Evolutionary conservation across 2,329 filamentous ascomycete genomes (phyloP).

Genomic region (Apiospora rasikravindrae): DNA sequence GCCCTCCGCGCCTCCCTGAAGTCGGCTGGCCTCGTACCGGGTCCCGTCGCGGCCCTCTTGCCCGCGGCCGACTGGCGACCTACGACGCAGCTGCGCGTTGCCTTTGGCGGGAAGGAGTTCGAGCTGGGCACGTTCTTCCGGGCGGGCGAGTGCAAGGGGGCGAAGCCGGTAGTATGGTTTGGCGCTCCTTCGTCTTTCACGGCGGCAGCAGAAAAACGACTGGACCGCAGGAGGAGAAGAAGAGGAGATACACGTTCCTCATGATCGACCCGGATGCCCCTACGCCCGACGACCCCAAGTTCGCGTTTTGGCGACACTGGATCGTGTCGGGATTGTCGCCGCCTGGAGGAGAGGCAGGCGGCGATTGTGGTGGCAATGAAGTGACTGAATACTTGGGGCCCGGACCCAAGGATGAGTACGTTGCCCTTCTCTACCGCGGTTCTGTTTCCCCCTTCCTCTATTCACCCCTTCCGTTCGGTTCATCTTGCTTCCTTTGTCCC

Average conservation of each 20-base stretch:
- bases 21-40: neutral
- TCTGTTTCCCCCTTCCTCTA: no score
- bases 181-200: neutral
- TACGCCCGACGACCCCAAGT: constrained; percentile 59
- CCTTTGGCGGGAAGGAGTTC: constrained; percentile 41
- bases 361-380: constrained; percentile 32
- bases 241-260: constrained; percentile 52
- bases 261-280: constrained; percentile 61
- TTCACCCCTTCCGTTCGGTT: neutral
- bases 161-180: constrained; percentile 34
- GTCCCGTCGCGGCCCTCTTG: neutral
- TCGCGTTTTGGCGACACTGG: constrained; percentile 62
- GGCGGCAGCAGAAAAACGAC: neutral
- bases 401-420: constrained; percentile 53
- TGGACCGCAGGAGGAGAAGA: constrained; percentile 38
- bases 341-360: constrained; percentile 29
- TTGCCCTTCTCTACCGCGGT: constrained; percentile 9
- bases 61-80: constrained; percentile 32
- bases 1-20: neutral
- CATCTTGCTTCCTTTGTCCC: neutral
- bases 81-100: constrained; percentile 44
- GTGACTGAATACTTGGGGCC: constrained; percentile 51
- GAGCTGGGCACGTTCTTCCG: constrained; percentile 47
- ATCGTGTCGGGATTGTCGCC: constrained; percentile 49
- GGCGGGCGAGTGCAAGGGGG: constrained; percentile 39